These are phyloP conservation scores for Heritiera fomes DNA, from an alignment of 345 rosid genomes.

Conservation along the genomic window DNA sequence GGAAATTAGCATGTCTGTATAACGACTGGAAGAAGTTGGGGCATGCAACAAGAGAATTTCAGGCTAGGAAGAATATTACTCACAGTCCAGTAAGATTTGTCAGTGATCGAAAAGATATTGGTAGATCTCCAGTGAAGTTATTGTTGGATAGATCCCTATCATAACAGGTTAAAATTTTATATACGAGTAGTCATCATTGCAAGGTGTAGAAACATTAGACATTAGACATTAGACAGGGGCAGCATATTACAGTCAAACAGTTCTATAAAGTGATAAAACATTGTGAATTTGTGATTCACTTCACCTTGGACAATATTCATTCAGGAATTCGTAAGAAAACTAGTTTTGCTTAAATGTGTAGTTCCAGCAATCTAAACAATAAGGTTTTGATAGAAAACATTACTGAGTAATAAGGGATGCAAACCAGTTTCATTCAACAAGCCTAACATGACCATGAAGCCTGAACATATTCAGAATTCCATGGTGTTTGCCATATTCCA, in stretches of 20 bases:
- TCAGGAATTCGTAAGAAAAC: neutral
- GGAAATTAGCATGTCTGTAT: conserved; percentile 10
- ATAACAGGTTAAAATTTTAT: conserved; percentile 13
- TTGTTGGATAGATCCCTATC: conserved; percentile 88
- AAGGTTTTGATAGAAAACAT: neutral
- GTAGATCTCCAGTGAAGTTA: conserved; percentile 80
- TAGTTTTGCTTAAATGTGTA: neutral
- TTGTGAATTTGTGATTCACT: neutral
- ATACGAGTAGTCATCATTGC: conserved; percentile 2
- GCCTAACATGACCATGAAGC: conserved; percentile 2
- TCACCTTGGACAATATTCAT: conserved; percentile 5
- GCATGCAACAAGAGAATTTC: conserved; percentile 9
- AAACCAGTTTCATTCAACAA: neutral
- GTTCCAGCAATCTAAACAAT: neutral
- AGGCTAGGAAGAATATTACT: conserved; percentile 31
- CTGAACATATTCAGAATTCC: conserved; percentile 14
- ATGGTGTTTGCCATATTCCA: neutral
- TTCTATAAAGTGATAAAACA: neutral
- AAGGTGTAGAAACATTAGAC: neutral
- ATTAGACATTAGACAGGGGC: neutral
- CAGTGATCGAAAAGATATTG: conserved; percentile 74
- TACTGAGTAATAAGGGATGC: neutral
- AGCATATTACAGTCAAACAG: neutral
- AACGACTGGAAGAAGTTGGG: neutral
- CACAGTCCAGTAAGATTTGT: conserved; percentile 72